phyloP scores from a whole-genome alignment of 1,284 basidiomycete genomes.

The Sparassis latifolia region DNA sequence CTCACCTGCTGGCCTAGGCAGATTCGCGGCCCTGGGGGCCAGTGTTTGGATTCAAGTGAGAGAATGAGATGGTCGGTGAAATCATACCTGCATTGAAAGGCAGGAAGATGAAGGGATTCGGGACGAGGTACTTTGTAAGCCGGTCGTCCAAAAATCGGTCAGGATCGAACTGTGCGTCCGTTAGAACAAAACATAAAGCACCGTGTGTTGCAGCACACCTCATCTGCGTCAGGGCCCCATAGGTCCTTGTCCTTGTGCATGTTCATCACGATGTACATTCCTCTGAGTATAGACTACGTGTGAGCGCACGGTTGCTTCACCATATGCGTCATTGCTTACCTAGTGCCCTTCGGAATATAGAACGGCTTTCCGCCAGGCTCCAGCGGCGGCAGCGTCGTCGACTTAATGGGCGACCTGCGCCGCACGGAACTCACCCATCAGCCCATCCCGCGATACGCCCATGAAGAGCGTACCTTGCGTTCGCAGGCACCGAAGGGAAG shows the following conservation, averaged over 20 bases:
- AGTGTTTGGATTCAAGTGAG: not conserved
- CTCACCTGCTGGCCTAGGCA: slow-evolving; percentile 49
- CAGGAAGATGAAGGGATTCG: slow-evolving; percentile 51
- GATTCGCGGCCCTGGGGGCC: slow-evolving; percentile 35
- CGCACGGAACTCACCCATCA: not conserved
- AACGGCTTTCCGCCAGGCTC: slow-evolving; percentile 11
- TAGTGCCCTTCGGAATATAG: slow-evolving; percentile 11
- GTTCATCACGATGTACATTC: slow-evolving; percentile 11
- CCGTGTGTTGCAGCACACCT: not conserved
- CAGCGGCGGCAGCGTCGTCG: slow-evolving; percentile 2
- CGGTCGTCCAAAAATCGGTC: slow-evolving; percentile 50
- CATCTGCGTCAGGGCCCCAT: slow-evolving; percentile 12
- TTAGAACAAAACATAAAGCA: not conserved
- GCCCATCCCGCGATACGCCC: not conserved
- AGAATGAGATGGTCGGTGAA: not conserved
- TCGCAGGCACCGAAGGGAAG: slow-evolving; percentile 18
- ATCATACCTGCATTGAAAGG: slow-evolving; percentile 46
- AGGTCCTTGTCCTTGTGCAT: slow-evolving; percentile 17
- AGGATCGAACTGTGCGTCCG: slow-evolving; percentile 39
- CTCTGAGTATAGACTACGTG: slow-evolving; percentile 1
- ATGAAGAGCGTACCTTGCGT: not conserved
- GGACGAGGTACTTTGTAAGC: slow-evolving; percentile 38
- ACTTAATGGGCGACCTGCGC: slow-evolving; percentile 6
- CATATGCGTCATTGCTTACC: not conserved
- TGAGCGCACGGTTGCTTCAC: not conserved